These are phyloP conservation scores for Calonectria pauciramosa DNA, from an alignment of 2,329 filamentous ascomycete genomes.

Conservation along the genomic window DNA sequence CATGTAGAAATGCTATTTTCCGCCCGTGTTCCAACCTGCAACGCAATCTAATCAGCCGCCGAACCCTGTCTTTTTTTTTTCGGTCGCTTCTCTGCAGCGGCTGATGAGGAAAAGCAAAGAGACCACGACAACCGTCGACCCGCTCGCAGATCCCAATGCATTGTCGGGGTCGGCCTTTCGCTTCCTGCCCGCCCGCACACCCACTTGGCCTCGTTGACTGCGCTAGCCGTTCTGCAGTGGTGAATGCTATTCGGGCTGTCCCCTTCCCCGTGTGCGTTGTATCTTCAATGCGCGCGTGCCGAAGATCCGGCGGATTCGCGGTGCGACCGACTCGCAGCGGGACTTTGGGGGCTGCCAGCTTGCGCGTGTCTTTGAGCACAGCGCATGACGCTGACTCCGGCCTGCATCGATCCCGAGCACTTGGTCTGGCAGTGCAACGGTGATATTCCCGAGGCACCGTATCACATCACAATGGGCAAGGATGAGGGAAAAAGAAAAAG, in stretches of 20 bases:
- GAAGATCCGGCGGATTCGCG: not conserved
- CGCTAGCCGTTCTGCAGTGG: not conserved
- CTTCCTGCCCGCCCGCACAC: not conserved
- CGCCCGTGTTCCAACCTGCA: not conserved
- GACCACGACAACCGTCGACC: slow-evolving; percentile 4
- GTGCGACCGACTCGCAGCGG: no score
- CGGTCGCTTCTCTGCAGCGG: not conserved
- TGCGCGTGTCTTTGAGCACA: not conserved
- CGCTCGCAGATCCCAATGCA: slow-evolving; percentile 1
- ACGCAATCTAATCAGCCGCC: not conserved
- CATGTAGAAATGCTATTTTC: not conserved
- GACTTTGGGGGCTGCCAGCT: not conserved
- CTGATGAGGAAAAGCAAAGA: not conserved
- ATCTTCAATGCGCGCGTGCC: not conserved
- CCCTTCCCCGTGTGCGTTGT: not conserved
- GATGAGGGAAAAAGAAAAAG: not conserved
- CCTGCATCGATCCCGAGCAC: not conserved
- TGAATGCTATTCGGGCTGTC: not conserved
- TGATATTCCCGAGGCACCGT: not conserved
- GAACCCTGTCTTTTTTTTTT: not conserved
- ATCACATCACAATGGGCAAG: not conserved
- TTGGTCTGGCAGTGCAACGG: not conserved
- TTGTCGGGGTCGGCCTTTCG: not conserved
- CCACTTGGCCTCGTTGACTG: not conserved
- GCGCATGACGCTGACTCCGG: not conserved